A percentile compares a stretch with the other conserved stretches of the same genome.
These are phyloP conservation scores for Tricladium varicosporioides DNA, from an alignment of 2,329 filamentous ascomycete species.

Conservation along the genomic window DNA sequence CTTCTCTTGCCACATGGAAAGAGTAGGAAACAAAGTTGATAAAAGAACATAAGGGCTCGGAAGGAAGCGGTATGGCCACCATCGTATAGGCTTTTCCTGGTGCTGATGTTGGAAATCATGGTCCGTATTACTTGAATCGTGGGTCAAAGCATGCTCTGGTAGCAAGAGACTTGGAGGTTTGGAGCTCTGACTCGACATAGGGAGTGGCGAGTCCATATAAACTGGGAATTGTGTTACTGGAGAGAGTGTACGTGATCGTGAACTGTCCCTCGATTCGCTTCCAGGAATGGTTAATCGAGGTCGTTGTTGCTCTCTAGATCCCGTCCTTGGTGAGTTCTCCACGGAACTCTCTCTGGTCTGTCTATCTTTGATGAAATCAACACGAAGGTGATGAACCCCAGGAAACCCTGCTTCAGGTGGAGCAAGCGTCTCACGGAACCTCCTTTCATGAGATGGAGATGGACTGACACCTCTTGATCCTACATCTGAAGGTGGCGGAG, in stretches of 20 bases:
- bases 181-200: slow-evolving; percentile 28
- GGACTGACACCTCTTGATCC: slow-evolving; percentile 35
- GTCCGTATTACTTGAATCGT: slow-evolving; percentile 25
- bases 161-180: slow-evolving; percentile 31
- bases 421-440: slow-evolving; percentile 40
- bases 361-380: slow-evolving; percentile 36
- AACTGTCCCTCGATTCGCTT: slow-evolving; percentile 29
- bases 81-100: slow-evolving; percentile 48
- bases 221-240: slow-evolving; percentile 32
- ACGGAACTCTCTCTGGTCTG: slow-evolving; percentile 17
- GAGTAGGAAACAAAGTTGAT: slow-evolving; percentile 80
- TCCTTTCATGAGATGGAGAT: slow-evolving; percentile 23
- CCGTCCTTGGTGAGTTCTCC: slow-evolving; percentile 17
- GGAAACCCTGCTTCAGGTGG: slow-evolving; percentile 40
- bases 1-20: slow-evolving; percentile 80
- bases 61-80: slow-evolving; percentile 79
- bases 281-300: slow-evolving; percentile 30
- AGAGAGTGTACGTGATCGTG: slow-evolving; percentile 26
- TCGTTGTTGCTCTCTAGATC: slow-evolving; percentile 17
- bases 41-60: slow-evolving; percentile 70
- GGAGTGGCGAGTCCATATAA: slow-evolving; percentile 33
- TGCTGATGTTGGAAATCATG: slow-evolving; percentile 18
- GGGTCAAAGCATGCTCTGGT: slow-evolving; percentile 24
- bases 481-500: slow-evolving; percentile 25
- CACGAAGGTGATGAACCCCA: slow-evolving; percentile 30